Base-by-base conservation (phyloP, 2,329 filamentous ascomycete genomes). In the Penicillium sp. region DNA sequence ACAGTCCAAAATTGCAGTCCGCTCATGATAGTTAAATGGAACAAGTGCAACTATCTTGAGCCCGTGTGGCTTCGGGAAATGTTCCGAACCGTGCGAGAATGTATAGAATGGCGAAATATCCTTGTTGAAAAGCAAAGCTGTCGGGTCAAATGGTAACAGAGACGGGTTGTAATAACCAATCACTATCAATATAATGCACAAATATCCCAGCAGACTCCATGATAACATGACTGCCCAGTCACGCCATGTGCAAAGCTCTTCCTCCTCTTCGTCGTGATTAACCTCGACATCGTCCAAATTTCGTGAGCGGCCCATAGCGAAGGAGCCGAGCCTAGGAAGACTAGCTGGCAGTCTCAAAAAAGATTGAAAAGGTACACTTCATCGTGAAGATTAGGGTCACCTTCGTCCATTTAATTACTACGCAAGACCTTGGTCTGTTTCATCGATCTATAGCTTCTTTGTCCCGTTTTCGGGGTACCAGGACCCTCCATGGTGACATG, bases 1-100 rank as follows among this genome's bases (percentile, higher is more conserved):
- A 64, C 79, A 81, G 45, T 81, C 73, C 44, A 81, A 63, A 19
- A 80, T 78, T 3, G 69, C 70, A 12, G 78, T 77, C 13, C 68
- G 71, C 59, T 72, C 66, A 45, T 70, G 67, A 17, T 75, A 56
- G 42, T 72, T 73, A 58, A 78, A 79, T 26, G 78, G 78, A n/a
- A 80, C 74, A 45, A 81, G 55, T 28, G 76, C 79, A 33, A 78
- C 69, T 44, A 80, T 75, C 35, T 75, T 74, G 47, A 80, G 65
- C 1, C 67, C 71, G 24, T 68, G 58, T 6, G 78, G 77, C 57
- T 79, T 80, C 17, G 67, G 57, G 59, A 75, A 73, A 45, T 68
- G 56, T 7, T 63, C 66, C 12, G 67, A 65, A 28, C 66, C 66
- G 6, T 59, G 66, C 22, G 74, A 75, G 42, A 72, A 74, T n/a